A percentile compares a stretch with the other conserved stretches of the same genome.
These are phyloP conservation scores for Dothideomycetes sp. DNA, from an alignment of 2,329 filamentous ascomycete species.

Conservation along the genomic window DNA sequence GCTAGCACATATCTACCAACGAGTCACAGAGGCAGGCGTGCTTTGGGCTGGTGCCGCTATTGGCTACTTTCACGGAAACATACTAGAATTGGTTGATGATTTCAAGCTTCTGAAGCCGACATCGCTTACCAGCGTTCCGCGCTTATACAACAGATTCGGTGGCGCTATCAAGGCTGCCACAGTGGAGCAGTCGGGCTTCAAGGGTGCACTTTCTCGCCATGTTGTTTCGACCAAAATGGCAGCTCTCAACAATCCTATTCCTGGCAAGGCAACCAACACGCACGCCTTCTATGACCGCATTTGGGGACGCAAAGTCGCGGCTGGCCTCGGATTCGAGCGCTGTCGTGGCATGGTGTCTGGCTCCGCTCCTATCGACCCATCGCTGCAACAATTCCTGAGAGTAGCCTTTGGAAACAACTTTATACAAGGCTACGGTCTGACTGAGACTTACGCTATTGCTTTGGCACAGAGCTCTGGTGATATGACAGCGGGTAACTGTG, in stretches of 20 bases:
- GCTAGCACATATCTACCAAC: constrained; percentile 86
- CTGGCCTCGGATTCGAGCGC: constrained; percentile 71
- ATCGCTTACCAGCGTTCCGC: constrained; percentile 76
- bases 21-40: constrained; percentile 66
- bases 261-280: constrained; percentile 64
- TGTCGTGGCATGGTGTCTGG: constrained; percentile 69
- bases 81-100: constrained; percentile 77
- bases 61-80: constrained; percentile 91
- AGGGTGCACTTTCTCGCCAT: constrained; percentile 69
- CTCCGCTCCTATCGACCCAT: constrained; percentile 80
- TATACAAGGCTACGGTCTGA: constrained; percentile 83
- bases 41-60: constrained; percentile 63
- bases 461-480: constrained; percentile 61
- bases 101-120: constrained; percentile 78
- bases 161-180: constrained; percentile 71
- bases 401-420: constrained; percentile 71
- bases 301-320: constrained; percentile 78
- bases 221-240: constrained; percentile 72
- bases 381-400: constrained; percentile 78
- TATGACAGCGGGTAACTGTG: constrained; percentile 69
- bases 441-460: constrained; percentile 77
- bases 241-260: constrained; percentile 57
- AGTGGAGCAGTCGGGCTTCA: constrained; percentile 66
- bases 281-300: constrained; percentile 75
- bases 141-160: constrained; percentile 84